Evolutionary conservation across 345 rosid genomes (phyloP), one percentile per base, ranked within the genome.

Genomic region (Anacardium occidentale): DNA sequence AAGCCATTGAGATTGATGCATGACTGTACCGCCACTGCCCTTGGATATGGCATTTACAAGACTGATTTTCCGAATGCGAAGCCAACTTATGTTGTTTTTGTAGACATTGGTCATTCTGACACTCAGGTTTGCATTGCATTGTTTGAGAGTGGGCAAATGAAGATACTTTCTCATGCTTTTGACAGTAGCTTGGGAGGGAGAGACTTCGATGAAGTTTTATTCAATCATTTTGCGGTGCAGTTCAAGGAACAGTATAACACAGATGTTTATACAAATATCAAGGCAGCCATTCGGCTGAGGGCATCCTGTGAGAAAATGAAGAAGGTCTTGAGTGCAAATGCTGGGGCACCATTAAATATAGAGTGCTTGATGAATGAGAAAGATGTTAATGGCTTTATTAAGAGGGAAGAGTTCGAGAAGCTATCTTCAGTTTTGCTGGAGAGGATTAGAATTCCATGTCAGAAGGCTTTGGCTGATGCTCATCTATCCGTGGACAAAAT

Each of bases 301-400:
- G 81, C 87, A 20, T 75, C 88, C 1, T 87, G 94, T 73, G 94
- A 85, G 81, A 89, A 87, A 75, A 60, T 89, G 76, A 89, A 89
- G 77, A 89, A 89, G 81, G 87, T 89, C 47, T 75, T 87, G 73
- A 89, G 93, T 75, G 93, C 93, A 74, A 89, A 89, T 70, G 85
- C 89, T 10, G 89, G 79, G 70, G 93, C 87, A n/a, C 89, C 78
- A 2, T 77, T 89, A 48, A 87, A 85, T 68, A 87, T 89, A 57
- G 91, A 89, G 70, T 87, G 91, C 81, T 72, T 89, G 79, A 85
- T 89, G 88, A 85, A 87, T 45, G 93, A 87, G 82, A 87, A 85
- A 77, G 91, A 89, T 78, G 93, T 89, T 63, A 87, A 40, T 73
- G 83, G 90, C 62, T 87, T 76, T 74, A 85, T 89, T 74, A 89